Conservation (phyloP, 371 early-diverging fungal genomes). For the Mortierella sp. region DNA sequence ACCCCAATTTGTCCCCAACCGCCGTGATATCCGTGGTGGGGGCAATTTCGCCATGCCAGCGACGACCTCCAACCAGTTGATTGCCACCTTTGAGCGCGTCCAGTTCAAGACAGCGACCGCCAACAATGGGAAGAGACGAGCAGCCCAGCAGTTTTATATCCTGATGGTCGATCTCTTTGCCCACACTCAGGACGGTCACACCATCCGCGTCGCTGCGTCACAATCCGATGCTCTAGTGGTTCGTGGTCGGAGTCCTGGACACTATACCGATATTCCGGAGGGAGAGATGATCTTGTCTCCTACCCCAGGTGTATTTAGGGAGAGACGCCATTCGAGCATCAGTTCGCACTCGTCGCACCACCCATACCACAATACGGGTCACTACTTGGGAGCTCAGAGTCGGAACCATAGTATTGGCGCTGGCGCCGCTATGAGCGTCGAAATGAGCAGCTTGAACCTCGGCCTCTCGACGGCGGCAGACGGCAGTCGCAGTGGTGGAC, state of each 20-base stretch:
- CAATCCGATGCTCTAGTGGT: conserved; percentile 88
- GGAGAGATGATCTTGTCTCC: conserved; percentile 35
- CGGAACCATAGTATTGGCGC: conserved; percentile 53
- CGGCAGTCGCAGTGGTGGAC: conserved; percentile 21
- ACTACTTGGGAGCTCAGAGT: conserved; percentile 34
- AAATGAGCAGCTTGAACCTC: conserved; percentile 18
- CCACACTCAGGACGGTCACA: conserved; percentile 63
- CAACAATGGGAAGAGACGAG: conserved; percentile 88
- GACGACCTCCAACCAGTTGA: conserved; percentile 60
- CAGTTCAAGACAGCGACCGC: conserved; percentile 96
- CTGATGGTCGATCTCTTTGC: conserved; percentile 78
- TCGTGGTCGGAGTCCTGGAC: conserved; percentile 92
- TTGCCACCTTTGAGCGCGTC: conserved; percentile 89
- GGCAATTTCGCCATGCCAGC: conserved; percentile 64
- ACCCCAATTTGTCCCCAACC: conserved; percentile 81
- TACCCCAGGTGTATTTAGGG: background rate
- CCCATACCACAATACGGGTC: conserved; percentile 20
- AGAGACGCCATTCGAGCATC: conserved; percentile 38
- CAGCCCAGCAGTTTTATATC: conserved; percentile 92
- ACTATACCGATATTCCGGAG: conserved; percentile 75
- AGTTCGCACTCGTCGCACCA: conserved; percentile 37
- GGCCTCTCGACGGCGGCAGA: conserved; percentile 7
- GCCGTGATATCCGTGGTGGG: conserved; percentile 70
- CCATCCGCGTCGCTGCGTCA: conserved; percentile 71
- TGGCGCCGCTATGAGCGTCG: conserved; percentile 45